These are phyloP conservation scores for Ottelia alismoides DNA, from an alignment of 106 monocot species.

Conservation along the genomic window DNA sequence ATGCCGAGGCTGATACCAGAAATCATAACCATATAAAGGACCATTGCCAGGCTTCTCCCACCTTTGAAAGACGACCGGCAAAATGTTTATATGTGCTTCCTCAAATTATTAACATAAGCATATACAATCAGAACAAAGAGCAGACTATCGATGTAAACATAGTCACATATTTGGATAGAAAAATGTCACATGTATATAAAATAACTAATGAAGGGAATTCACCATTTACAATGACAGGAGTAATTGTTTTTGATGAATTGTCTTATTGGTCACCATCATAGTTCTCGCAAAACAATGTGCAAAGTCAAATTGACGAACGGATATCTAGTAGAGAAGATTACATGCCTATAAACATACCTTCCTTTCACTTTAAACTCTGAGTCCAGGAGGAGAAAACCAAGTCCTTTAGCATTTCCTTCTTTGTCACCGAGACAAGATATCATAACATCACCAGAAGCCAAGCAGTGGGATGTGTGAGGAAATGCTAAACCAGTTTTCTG, in stretches of 20 bases:
- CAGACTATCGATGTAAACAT: no score
- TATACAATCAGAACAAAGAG: no score
- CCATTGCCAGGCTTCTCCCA: conserved; percentile 98
- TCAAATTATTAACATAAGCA: no score
- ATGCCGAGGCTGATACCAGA: conserved; percentile 96
- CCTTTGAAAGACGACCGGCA: conserved; percentile 34
- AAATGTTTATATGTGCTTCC: no score
- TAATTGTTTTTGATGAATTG: no score
- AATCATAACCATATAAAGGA: conserved; percentile 89
- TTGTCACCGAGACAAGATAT: conserved; percentile 96
- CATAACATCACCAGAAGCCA: conserved; percentile 95
- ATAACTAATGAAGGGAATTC: no score
- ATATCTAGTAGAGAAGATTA: background rate
- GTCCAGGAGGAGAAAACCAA: conserved; percentile 92
- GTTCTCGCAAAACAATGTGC: no score
- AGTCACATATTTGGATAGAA: no score
- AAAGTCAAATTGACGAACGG: no score
- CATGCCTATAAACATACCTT: conserved; percentile 53
- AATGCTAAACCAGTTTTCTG: conserved; percentile 78
- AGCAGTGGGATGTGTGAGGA: conserved; percentile 93
- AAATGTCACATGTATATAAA: no score
- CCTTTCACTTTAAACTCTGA: conserved; percentile 97
- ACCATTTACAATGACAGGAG: no score
- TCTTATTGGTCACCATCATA: no score
- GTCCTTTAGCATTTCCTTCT: conserved; percentile 78